A percentile compares a stretch with the other conserved stretches of the same genome.
Evolutionary conservation across 1,284 basidiomycete genomes (phyloP).

Genomic region (Irpex rosettiformis): DNA sequence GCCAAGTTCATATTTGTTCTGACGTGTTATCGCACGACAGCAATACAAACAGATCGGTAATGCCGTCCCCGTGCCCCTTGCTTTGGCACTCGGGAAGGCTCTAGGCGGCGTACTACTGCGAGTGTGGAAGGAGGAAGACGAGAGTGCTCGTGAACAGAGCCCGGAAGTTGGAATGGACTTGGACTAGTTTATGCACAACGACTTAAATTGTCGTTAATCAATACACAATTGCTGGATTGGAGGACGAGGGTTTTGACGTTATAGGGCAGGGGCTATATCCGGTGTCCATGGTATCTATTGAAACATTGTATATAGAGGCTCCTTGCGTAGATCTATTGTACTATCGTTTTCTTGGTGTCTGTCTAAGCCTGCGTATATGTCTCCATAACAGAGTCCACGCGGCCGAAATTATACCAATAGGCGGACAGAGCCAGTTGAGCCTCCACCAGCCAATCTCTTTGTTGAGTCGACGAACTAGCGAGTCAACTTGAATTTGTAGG

Average conservation of each 20-base stretch:
- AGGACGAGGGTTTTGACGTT: not conserved
- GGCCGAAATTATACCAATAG: slow-evolving; percentile 53
- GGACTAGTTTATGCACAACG: slow-evolving; percentile 1
- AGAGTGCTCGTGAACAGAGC: slow-evolving; percentile 36
- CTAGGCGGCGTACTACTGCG: slow-evolving; percentile 45
- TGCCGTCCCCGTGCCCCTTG: slow-evolving; percentile 67
- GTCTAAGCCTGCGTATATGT: slow-evolving; percentile 20
- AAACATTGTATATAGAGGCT: slow-evolving; percentile 6
- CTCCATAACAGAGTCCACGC: slow-evolving; percentile 31
- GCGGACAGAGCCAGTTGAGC: slow-evolving; percentile 82
- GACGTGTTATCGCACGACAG: slow-evolving; percentile 29
- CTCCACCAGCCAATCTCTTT: slow-evolving; percentile 63
- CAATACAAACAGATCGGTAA: slow-evolving; percentile 72
- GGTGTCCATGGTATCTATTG: not conserved
- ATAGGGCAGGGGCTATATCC: not conserved
- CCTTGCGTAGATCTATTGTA: slow-evolving; percentile 10
- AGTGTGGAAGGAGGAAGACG: slow-evolving; percentile 35
- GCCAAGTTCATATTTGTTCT: not conserved
- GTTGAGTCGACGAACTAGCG: slow-evolving; percentile 57
- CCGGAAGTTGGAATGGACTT: slow-evolving; percentile 34
- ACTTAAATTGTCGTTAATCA: too few relatives aligned
- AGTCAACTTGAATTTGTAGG: slow-evolving; percentile 66
- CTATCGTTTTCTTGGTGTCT: slow-evolving; percentile 3
- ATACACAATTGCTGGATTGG: not conserved
- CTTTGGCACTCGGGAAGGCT: slow-evolving; percentile 56